Percentiles rank a stretch among this genome's conserved stretches.
These are phyloP conservation scores for Carallia brachiata DNA, from an alignment of 345 rosid species.

Conservation along the genomic window DNA sequence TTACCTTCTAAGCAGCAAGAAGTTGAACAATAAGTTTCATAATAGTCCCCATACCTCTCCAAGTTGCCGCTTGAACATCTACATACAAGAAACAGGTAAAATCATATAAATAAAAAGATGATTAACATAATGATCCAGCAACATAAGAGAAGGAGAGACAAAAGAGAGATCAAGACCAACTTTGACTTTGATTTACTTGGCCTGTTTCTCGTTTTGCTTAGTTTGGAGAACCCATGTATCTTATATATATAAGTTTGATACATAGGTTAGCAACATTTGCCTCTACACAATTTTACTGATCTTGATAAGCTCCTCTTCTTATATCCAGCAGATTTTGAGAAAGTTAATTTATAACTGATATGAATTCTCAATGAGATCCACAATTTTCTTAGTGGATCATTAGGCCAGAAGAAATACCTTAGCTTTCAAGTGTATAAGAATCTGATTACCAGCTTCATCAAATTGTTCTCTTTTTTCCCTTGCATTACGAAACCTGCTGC, in stretches of 20 bases:
- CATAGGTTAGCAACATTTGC: conserved; percentile 69
- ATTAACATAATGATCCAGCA: not conserved
- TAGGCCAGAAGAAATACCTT: conserved; percentile 43
- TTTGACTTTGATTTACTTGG: not conserved
- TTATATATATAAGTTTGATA: conserved; percentile 57
- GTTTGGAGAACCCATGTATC: conserved; percentile 47
- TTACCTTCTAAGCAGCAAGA: conserved; percentile 72
- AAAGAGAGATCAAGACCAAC: too few relatives aligned
- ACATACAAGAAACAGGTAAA: conserved; percentile 12
- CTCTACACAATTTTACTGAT: conserved; percentile 64
- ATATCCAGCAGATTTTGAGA: conserved; percentile 13
- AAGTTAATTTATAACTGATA: not conserved
- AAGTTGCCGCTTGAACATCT: conserved; percentile 62
- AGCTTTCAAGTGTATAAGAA: conserved; percentile 65
- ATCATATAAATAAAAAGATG: conserved; percentile 15
- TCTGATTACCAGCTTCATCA: conserved; percentile 85
- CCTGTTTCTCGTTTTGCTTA: too few relatives aligned
- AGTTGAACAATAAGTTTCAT: conserved; percentile 56
- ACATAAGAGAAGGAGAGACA: not conserved
- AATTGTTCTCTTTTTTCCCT: conserved; percentile 91
- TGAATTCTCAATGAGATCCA: not conserved
- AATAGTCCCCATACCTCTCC: conserved; percentile 63
- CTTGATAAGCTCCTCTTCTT: conserved; percentile 72
- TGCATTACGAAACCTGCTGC: conserved; percentile 63
- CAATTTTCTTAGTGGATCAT: not conserved